Conservation (phyloP, 202 grass and related monocot species). For the Elaeis oleifera region DNA sequence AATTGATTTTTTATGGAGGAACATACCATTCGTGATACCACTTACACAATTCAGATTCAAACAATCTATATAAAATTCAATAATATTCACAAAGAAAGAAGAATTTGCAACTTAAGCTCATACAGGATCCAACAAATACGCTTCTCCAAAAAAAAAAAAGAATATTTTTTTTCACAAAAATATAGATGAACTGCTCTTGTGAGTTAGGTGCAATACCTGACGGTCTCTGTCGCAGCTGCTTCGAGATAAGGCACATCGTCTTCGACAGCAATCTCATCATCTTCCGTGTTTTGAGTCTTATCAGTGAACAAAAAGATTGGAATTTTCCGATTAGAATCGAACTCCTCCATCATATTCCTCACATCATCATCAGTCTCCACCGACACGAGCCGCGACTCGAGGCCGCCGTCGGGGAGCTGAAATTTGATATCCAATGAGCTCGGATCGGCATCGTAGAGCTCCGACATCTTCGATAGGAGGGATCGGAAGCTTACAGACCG, state of each 20-base stretch:
- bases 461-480: conserved; percentile 11
- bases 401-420: conserved; percentile 5
- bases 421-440: conserved; percentile 14
- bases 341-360: conserved; percentile 19
- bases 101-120: no score
- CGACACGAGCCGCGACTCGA: conserved; percentile 10
- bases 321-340: conserved; percentile 13
- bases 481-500: conserved; percentile 19
- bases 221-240: background rate
- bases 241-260: background rate
- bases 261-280: conserved; percentile 8
- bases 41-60: no score
- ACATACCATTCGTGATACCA: no score
- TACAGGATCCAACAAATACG: no score
- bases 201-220: conserved; percentile 1
- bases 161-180: no score
- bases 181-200: no score
- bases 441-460: conserved; percentile 11
- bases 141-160: no score
- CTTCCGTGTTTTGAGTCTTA: background rate
- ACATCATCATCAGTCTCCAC: conserved; percentile 18
- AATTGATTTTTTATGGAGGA: no score
- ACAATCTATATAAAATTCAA: no score
- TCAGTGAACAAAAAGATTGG: conserved; percentile 14
- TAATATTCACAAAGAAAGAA: no score